phyloP scores from a whole-genome alignment of 2,329 filamentous ascomycete genomes.

The Ophiostoma perfectum region DNA sequence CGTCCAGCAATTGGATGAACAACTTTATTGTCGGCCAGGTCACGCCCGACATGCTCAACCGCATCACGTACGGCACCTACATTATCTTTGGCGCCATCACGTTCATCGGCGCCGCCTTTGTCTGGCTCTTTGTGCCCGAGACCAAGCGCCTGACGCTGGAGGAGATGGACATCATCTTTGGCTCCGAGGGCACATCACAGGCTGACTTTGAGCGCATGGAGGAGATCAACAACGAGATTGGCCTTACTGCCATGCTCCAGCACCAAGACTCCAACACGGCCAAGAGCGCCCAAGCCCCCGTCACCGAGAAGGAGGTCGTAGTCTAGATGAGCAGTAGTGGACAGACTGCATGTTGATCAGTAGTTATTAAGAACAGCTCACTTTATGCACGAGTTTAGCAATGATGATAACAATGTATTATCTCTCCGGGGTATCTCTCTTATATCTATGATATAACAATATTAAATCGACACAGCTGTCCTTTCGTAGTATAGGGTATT shows the following conservation, averaged over 20 bases:
- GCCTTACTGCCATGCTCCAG: constrained; percentile 44
- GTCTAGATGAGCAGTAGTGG: not conserved
- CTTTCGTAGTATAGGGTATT: not conserved
- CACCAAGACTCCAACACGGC: not conserved
- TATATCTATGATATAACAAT: constrained; percentile 4
- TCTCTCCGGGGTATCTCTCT: not conserved
- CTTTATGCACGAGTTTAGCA: too few relatives aligned
- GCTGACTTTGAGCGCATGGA: constrained; percentile 65
- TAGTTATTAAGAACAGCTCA: too few relatives aligned
- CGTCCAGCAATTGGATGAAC: constrained; percentile 60
- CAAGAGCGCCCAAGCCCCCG: not conserved
- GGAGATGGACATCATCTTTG: constrained; percentile 50
- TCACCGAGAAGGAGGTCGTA: not conserved
- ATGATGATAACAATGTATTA: not conserved
- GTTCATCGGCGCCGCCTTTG: constrained; percentile 54
- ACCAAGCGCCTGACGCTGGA: constrained; percentile 60
- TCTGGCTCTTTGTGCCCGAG: constrained; percentile 61
- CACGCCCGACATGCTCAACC: constrained; percentile 60
- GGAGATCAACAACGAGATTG: constrained; percentile 67
- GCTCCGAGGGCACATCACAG: constrained; percentile 59
- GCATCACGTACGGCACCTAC: constrained; percentile 65
- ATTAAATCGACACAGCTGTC: constrained; percentile 1
- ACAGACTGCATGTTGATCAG: not conserved
- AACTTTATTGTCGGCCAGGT: constrained; percentile 63
- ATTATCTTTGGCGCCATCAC: constrained; percentile 64